Percentiles rank a stretch among this genome's conserved stretches.
phyloP scores from a whole-genome alignment of 2,329 filamentous ascomycete genomes.

The Colletotrichum costaricense region DNA sequence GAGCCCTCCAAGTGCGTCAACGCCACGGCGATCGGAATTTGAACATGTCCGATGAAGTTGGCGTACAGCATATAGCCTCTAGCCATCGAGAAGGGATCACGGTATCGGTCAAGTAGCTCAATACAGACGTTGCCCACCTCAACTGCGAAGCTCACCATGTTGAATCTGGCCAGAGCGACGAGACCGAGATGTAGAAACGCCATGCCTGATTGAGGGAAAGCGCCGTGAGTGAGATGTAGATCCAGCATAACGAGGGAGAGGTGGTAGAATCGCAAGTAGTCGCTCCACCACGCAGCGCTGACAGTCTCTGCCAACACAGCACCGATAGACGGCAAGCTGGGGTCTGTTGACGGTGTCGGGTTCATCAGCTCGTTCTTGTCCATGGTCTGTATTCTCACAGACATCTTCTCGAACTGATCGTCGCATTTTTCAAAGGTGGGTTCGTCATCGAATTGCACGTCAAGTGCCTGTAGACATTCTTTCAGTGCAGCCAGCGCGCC shows the following conservation, averaged over 20 bases:
- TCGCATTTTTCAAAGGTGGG: conserved; percentile 84
- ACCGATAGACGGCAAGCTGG: conserved; percentile 71
- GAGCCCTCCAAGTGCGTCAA: conserved; percentile 72
- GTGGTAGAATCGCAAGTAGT: conserved; percentile 79
- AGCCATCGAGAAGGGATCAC: conserved; percentile 74
- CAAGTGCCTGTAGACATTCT: conserved; percentile 77
- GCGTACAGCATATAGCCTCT: conserved; percentile 77
- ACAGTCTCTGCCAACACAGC: conserved; percentile 78
- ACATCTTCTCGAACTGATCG: conserved; percentile 73
- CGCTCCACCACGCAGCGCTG: conserved; percentile 79
- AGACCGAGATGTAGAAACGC: conserved; percentile 76
- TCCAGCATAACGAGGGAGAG: conserved; percentile 74
- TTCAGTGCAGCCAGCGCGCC: conserved; percentile 78
- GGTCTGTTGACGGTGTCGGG: conserved; percentile 57
- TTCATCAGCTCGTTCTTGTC: conserved; percentile 60
- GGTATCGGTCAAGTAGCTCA: conserved; percentile 71
- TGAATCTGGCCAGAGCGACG: conserved; percentile 76
- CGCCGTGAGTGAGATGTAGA: conserved; percentile 71
- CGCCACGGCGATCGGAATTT: conserved; percentile 69
- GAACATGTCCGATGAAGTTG: conserved; percentile 77
- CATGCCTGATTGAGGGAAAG: conserved; percentile 76
- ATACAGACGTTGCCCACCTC: conserved; percentile 73
- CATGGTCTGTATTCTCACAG: conserved; percentile 68
- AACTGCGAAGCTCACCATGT: conserved; percentile 75
- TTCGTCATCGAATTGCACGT: conserved; percentile 71